Percentiles rank a stretch among this genome's conserved stretches.
Conservation (phyloP, 2,329 filamentous ascomycete species). For the Penicillium paneum region DNA sequence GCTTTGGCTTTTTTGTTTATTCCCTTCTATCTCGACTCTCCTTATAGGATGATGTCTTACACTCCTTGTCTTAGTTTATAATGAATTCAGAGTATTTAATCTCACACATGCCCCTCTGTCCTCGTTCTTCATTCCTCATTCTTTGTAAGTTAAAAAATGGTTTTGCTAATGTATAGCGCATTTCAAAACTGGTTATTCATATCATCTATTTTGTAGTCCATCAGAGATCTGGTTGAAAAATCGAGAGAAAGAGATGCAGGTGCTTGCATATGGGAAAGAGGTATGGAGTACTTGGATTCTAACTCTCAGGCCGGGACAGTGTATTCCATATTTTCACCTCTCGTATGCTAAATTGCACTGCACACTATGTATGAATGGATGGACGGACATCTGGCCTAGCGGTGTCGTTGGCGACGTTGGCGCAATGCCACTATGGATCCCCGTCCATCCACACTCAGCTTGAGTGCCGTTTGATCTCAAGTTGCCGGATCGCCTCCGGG, state of each 20-base stretch:
- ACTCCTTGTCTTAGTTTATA: background rate
- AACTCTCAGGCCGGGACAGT: background rate
- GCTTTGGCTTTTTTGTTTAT: background rate
- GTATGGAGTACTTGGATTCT: background rate
- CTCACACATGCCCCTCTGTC: background rate
- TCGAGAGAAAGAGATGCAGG: too few species aligned
- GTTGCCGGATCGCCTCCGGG: background rate
- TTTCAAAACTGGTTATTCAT: background rate
- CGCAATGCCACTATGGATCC: background rate
- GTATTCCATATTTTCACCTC: background rate
- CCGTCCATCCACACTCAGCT: background rate
- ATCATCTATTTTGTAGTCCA: too few species aligned
- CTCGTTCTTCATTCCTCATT: background rate
- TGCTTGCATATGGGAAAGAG: background rate
- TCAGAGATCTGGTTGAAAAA: too few species aligned
- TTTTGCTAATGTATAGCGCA: background rate
- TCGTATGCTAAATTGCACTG: background rate
- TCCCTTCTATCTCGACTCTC: background rate
- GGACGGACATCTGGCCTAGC: background rate
- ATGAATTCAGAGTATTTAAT: background rate
- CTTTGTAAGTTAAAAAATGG: background rate
- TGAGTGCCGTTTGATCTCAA: background rate
- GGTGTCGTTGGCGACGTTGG: background rate
- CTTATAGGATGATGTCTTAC: background rate
- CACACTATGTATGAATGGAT: background rate